These are phyloP conservation scores for Lyophyllum shimeji DNA, from an alignment of 768 basidiomycete species.

Conservation along the genomic window DNA sequence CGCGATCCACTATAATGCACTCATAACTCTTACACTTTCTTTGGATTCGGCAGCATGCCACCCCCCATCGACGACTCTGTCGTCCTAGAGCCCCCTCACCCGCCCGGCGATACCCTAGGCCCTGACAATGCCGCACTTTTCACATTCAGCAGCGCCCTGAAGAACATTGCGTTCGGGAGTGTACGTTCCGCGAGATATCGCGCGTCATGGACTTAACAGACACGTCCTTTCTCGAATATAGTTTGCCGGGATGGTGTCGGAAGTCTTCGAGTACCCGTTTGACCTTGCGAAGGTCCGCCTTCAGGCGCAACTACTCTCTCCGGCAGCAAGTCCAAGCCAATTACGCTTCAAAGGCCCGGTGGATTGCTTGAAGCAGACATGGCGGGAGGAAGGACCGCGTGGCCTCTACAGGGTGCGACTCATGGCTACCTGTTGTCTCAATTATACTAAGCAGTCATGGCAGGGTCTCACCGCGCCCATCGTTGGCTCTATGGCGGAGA, in stretches of 20 bases:
- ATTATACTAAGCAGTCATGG: neutral
- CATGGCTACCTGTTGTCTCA: neutral
- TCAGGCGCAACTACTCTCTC: constrained; percentile 75
- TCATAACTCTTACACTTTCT: neutral
- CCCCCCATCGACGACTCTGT: constrained; percentile 14
- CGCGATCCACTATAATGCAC: constrained; percentile 1
- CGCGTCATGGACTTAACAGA: neutral
- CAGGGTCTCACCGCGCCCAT: constrained; percentile 95
- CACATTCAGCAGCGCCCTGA: constrained; percentile 28
- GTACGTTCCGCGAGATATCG: constrained; percentile 29
- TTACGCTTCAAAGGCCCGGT: constrained; percentile 79
- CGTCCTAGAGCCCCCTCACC: constrained; percentile 1
- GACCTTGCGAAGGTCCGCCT: constrained; percentile 91
- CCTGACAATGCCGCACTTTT: constrained; percentile 11
- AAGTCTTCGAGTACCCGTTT: constrained; percentile 90
- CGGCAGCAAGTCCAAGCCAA: constrained; percentile 40
- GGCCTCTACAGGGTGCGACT: constrained; percentile 86
- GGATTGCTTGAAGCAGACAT: constrained; percentile 87
- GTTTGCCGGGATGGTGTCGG: constrained; percentile 82
- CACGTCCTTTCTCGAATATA: constrained; percentile 23
- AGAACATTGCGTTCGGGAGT: constrained; percentile 50
- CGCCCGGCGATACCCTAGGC: neutral
- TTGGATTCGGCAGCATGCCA: constrained; percentile 8
- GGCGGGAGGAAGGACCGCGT: constrained; percentile 73
- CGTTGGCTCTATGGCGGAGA: constrained; percentile 91